Conservation (phyloP, 768 basidiomycete species). For the Leccinum subgranulosum region DNA sequence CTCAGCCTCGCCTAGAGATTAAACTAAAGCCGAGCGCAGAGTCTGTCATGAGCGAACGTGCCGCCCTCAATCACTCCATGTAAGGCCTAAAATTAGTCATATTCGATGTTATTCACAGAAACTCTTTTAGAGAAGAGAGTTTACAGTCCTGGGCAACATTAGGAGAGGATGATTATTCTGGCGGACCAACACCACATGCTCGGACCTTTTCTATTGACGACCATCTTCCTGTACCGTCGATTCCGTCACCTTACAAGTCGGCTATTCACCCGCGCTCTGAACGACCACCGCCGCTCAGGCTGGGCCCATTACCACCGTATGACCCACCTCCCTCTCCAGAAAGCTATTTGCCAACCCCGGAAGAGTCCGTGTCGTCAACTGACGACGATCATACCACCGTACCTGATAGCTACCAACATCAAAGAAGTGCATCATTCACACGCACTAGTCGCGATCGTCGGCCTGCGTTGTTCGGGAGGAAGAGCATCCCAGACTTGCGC, state of each 20-base stretch:
- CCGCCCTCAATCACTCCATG: slow-evolving; percentile 33
- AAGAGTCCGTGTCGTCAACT: slow-evolving; percentile 49
- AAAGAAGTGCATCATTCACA: slow-evolving; percentile 51
- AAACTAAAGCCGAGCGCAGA: slow-evolving; percentile 43
- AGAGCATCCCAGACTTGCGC: slow-evolving; percentile 85
- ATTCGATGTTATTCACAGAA: slow-evolving; percentile 2
- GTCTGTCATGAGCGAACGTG: slow-evolving; percentile 45
- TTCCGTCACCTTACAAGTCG: slow-evolving; percentile 25
- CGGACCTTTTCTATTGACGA: slow-evolving; percentile 64
- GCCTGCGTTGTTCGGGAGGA: slow-evolving; percentile 53
- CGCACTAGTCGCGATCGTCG: slow-evolving; percentile 36
- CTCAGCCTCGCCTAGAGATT: slow-evolving; percentile 30
- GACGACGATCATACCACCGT: slow-evolving; percentile 40
- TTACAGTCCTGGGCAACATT: slow-evolving; percentile 45
- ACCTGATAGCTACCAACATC: slow-evolving; percentile 35
- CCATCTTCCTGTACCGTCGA: slow-evolving; percentile 42
- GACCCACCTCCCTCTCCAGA: slow-evolving; percentile 49
- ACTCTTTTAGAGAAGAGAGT: slow-evolving; percentile 35
- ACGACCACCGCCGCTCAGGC: slow-evolving; percentile 47
- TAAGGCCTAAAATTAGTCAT: slow-evolving; percentile 12
- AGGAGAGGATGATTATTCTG: slow-evolving; percentile 36
- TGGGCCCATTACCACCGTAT: slow-evolving; percentile 42
- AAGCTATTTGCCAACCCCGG: slow-evolving; percentile 54
- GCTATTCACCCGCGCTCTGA: slow-evolving; percentile 28
- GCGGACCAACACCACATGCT: slow-evolving; percentile 46